Percentiles rank a stretch among this genome's conserved stretches.
Evolutionary conservation across 345 rosid genomes (phyloP).

Genomic region (Citrus glauca): DNA sequence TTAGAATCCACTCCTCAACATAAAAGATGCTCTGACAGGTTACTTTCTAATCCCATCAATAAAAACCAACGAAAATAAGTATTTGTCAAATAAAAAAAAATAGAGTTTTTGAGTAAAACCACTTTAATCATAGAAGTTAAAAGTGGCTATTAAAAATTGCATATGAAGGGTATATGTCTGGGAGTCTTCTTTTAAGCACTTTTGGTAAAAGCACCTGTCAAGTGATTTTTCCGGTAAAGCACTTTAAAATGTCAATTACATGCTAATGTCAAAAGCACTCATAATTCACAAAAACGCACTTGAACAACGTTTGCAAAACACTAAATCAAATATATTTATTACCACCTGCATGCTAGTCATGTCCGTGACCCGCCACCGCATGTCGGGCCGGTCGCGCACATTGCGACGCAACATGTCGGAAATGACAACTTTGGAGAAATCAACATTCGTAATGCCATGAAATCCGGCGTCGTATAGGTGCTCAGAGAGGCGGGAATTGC

Average conservation of each 20-base stretch:
- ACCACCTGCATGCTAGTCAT: constrained; percentile 76
- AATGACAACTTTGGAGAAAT: constrained; percentile 86
- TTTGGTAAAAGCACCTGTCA: background rate
- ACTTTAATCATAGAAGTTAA: background rate
- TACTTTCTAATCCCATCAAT: background rate
- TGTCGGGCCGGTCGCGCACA: constrained; percentile 62
- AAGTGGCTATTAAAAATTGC: background rate
- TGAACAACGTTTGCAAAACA: background rate
- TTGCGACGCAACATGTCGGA: constrained; percentile 88
- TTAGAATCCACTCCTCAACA: no score
- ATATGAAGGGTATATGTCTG: background rate
- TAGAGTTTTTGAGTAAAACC: background rate
- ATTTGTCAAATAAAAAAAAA: background rate
- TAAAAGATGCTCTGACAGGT: no score
- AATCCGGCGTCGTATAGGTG: constrained; percentile 82
- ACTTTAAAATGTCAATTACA: background rate
- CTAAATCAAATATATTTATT: background rate
- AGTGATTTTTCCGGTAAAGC: background rate
- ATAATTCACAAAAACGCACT: background rate
- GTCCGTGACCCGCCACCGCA: constrained; percentile 96
- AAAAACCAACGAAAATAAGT: background rate
- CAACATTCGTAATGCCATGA: constrained; percentile 62
- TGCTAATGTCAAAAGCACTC: background rate
- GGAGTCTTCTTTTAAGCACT: background rate
- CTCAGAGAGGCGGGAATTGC: constrained; percentile 83